A percentile compares a stretch with the other conserved stretches of the same genome.
These are phyloP conservation scores for Tetracladium maxilliforme DNA, from an alignment of 2,329 filamentous ascomycete genomes.

Conservation along the genomic window DNA sequence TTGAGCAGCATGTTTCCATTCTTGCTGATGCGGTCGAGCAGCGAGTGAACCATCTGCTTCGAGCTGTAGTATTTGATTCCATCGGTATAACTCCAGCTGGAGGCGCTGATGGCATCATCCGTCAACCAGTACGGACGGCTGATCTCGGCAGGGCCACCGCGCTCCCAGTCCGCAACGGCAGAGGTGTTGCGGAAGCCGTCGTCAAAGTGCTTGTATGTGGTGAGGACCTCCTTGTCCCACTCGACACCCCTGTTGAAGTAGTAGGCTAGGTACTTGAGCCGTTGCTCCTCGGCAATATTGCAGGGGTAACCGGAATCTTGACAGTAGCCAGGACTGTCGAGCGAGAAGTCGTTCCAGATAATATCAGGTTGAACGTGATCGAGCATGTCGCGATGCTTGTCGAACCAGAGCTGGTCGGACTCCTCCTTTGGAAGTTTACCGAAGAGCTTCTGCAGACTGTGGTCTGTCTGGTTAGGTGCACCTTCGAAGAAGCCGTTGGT, in stretches of 20 bases:
- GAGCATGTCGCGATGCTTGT: constrained; percentile 5
- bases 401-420: constrained; percentile 6
- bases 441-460: constrained; percentile 5
- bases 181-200: constrained; percentile 6
- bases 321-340: constrained; percentile 5
- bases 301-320: constrained; percentile 3
- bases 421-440: constrained; percentile 5
- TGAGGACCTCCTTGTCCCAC: constrained; percentile 7
- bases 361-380: constrained; percentile 7
- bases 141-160: constrained; percentile 5
- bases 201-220: constrained; percentile 7
- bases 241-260: constrained; percentile 8
- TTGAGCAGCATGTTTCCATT: too few relatives aligned
- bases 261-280: constrained; percentile 5
- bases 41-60: too few relatives aligned
- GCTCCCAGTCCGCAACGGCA: constrained; percentile 6
- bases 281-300: constrained; percentile 5
- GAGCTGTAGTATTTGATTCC: constrained; percentile 7
- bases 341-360: constrained; percentile 7
- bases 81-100: constrained; percentile 6
- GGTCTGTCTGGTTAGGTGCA: constrained; percentile 5
- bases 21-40: too few relatives aligned
- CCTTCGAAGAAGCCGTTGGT: constrained; percentile 6
- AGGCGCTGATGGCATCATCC: constrained; percentile 7
- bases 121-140: constrained; percentile 7